phyloP scores from a whole-genome alignment of 2,329 filamentous ascomycete genomes.

The Aotearoamyces nothofagi region DNA sequence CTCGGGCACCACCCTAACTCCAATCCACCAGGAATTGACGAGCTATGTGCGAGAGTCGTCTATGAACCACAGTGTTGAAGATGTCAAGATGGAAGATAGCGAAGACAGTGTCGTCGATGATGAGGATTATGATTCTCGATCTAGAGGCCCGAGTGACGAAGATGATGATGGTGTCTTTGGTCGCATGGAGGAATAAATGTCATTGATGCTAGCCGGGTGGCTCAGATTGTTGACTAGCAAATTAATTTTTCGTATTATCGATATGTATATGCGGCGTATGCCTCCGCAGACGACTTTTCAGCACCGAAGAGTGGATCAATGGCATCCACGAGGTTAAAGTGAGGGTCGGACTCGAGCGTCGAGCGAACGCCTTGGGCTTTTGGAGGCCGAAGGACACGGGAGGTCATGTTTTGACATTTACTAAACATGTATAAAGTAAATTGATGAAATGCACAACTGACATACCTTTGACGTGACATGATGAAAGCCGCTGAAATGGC shows the following conservation, averaged over 20 bases:
- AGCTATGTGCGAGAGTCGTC: constrained; percentile 42
- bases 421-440: no score
- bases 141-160: constrained; percentile 59
- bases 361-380: constrained; percentile 29
- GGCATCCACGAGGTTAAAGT: constrained; percentile 56
- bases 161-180: constrained; percentile 95
- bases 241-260: constrained; percentile 14
- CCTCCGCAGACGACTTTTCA: constrained; percentile 47
- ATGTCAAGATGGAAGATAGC: constrained; percentile 55
- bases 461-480: no score
- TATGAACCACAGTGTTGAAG: constrained; percentile 37
- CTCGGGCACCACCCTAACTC: constrained; percentile 40
- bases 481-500: no score
- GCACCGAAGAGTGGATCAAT: constrained; percentile 51
- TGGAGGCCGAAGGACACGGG: constrained; percentile 2
- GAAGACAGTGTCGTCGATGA: constrained; percentile 49
- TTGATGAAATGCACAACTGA: no score
- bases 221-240: constrained; percentile 5
- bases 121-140: constrained; percentile 43
- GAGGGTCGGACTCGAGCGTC: constrained; percentile 44
- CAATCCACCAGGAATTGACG: constrained; percentile 39
- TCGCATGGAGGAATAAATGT: constrained; percentile 71
- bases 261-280: constrained; percentile 34
- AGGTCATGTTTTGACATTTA: no score
- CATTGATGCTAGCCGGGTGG: neutral